These are phyloP conservation scores for Beauveria bassiana DNA, from an alignment of 2,329 filamentous ascomycete species.

Conservation along the genomic window DNA sequence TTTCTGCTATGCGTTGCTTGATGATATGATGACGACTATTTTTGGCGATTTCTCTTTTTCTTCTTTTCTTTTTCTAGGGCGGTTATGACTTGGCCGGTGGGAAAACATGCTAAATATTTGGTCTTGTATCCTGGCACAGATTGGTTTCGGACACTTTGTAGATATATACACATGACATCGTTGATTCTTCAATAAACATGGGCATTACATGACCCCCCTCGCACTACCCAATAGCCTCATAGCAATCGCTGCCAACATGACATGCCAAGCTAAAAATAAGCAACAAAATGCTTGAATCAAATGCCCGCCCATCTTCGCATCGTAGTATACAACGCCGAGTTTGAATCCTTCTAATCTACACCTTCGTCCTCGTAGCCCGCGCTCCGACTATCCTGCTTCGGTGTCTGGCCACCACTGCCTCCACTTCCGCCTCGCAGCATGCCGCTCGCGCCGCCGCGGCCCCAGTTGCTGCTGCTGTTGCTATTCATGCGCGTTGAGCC, in stretches of 20 bases:
- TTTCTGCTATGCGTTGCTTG: background rate
- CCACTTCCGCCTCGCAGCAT: slow-evolving; percentile 29
- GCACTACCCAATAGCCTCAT: too few species aligned
- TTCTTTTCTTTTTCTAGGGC: too few species aligned
- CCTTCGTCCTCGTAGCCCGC: slow-evolving; percentile 22
- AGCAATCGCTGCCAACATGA: too few species aligned
- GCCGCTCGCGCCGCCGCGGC: slow-evolving; percentile 34
- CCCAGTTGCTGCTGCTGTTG: slow-evolving; percentile 31
- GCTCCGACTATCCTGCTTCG: background rate
- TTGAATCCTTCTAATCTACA: slow-evolving; percentile 21
- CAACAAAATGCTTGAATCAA: too few species aligned
- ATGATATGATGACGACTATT: background rate
- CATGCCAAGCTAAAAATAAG: too few species aligned
- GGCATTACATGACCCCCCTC: too few species aligned
- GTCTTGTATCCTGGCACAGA: background rate
- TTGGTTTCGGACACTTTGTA: background rate
- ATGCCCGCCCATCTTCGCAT: background rate
- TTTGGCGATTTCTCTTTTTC: background rate
- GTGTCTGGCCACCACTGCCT: background rate
- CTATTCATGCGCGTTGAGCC: slow-evolving; percentile 27
- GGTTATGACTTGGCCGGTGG: too few species aligned
- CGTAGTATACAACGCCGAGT: background rate
- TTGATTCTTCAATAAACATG: too few species aligned
- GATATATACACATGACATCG: background rate
- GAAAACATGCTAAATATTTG: too few species aligned